phyloP scores from a whole-genome alignment of 495 filamentous ascomycete species.

The Talaromyces thailandensis region DNA sequence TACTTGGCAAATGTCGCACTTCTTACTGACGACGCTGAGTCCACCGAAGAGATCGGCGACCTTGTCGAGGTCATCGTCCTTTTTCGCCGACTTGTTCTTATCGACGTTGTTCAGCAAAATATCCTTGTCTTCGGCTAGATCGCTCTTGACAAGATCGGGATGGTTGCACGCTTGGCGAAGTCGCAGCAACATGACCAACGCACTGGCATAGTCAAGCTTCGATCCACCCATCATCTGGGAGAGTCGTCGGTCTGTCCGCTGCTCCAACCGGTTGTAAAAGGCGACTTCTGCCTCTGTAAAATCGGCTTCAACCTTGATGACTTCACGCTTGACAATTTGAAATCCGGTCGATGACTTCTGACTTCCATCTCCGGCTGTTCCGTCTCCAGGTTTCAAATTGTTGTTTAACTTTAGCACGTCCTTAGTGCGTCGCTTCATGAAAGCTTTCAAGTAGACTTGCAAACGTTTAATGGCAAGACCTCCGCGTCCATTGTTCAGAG shows the following conservation, averaged over 20 bases:
- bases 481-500: constrained; percentile 78
- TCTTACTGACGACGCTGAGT: constrained; percentile 68
- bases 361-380: constrained; percentile 34
- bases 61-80: constrained; percentile 61
- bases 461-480: constrained; percentile 83
- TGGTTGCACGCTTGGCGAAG: constrained; percentile 90
- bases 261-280: constrained; percentile 79
- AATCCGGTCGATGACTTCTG: constrained; percentile 54
- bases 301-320: constrained; percentile 68
- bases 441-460: constrained; percentile 72
- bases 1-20: constrained; percentile 81
- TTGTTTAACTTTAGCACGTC: constrained; percentile 82
- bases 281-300: constrained; percentile 71
- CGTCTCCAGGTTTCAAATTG: constrained; percentile 58
- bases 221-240: constrained; percentile 75
- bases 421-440: constrained; percentile 96
- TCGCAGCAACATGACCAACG: constrained; percentile 79
- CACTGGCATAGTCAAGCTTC: constrained; percentile 70
- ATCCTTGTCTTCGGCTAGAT: constrained; percentile 77
- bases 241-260: constrained; percentile 74
- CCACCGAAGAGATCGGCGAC: constrained; percentile 79
- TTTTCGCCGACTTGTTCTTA: constrained; percentile 33
- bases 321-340: constrained; percentile 78
- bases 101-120: constrained; percentile 55
- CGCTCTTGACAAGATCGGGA: constrained; percentile 73